Base-by-base conservation (phyloP, 1,139 yeast species). In the Yamadazyma triangularis region DNA sequence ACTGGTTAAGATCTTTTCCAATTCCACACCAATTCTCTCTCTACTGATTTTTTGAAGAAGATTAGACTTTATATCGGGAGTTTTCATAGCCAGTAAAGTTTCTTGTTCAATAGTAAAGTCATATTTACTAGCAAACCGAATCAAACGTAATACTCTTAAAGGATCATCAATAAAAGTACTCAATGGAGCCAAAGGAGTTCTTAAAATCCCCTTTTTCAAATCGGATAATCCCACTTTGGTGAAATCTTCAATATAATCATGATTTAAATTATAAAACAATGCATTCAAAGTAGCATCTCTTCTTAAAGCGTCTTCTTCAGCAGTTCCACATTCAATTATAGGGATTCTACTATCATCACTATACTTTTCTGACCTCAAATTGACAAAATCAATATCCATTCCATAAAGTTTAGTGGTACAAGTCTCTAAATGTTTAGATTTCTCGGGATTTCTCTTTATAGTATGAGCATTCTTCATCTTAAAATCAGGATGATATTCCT, bases 211-310 rank as follows among this genome's bases (percentile, higher is more conserved):
- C 23, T 61, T 45, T 28, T 66, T 45, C 39, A 91, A 64, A 53
- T 91, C 99, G 9, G 68, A 53, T 10, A 89, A 48, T 0, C 99
- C 99, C 14, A 53, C 51, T 0, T 73, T 75, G 0, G 98, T 91
- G 40, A 81, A 77, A 56, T 91, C 99, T 49, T 91, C 99, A 14
- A 91, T 79, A 36, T 68, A 47, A 14, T 64, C 64, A 12, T 77
- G 73, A 34, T 74, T 73, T 30, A 91, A 67, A 54, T 91, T 91
- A 58, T 83, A 91, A 51, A 91, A 91, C 23, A 91, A 61, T 0
- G 98, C 95, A 56, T 91, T 83, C 36, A 91, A 64, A 0, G 98
- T 91, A 2, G 97, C 97, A 60, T 91, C 99, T 48, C 99, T 68
- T 48, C 98, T 73, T 45, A 77, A 64, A 0, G 98, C 96, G 56